Conservation (phyloP, 352 stramenopile species). For the Globisporangium radiosum region DNA sequence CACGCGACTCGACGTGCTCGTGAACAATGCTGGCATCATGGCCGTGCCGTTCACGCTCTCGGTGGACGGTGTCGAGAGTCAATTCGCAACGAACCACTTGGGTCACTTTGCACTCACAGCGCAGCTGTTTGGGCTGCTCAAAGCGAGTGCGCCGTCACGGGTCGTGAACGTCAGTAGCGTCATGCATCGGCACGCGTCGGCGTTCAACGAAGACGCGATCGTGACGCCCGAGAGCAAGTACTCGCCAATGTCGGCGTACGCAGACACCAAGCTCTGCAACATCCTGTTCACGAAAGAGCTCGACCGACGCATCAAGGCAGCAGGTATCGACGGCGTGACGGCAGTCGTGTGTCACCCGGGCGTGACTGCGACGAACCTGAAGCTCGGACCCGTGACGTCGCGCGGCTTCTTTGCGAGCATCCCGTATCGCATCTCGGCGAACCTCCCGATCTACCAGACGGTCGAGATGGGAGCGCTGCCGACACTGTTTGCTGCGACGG, state of each 20-base stretch:
- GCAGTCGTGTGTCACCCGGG: slow-evolving; percentile 28
- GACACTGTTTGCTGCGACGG: slow-evolving; percentile 38
- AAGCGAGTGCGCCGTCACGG: slow-evolving; percentile 20
- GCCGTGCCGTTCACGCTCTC: slow-evolving; percentile 27
- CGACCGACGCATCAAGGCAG: slow-evolving; percentile 20
- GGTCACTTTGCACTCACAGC: slow-evolving; percentile 61
- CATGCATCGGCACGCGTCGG: slow-evolving; percentile 25
- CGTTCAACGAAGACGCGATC: slow-evolving; percentile 27
- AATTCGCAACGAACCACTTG: slow-evolving; percentile 74
- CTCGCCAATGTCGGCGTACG: slow-evolving; percentile 27
- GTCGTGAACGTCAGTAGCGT: slow-evolving; percentile 51
- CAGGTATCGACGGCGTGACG: slow-evolving; percentile 17
- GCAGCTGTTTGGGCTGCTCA: slow-evolving; percentile 34
- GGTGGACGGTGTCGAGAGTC: slow-evolving; percentile 36
- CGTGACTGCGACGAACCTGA: slow-evolving; percentile 27
- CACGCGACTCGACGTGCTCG: slow-evolving; percentile 41
- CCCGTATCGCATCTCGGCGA: slow-evolving; percentile 16
- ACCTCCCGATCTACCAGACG: slow-evolving; percentile 32
- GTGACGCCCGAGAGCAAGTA: slow-evolving; percentile 31
- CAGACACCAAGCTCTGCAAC: slow-evolving; percentile 46
- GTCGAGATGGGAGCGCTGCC: slow-evolving; percentile 35
- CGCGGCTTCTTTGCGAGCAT: slow-evolving; percentile 22
- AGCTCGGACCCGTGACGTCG: slow-evolving; percentile 13
- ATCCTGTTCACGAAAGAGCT: slow-evolving; percentile 44
- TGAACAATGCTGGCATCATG: slow-evolving; percentile 73